phyloP scores from a whole-genome alignment of 495 filamentous ascomycete species.

The Trichoderma erinaceum region DNA sequence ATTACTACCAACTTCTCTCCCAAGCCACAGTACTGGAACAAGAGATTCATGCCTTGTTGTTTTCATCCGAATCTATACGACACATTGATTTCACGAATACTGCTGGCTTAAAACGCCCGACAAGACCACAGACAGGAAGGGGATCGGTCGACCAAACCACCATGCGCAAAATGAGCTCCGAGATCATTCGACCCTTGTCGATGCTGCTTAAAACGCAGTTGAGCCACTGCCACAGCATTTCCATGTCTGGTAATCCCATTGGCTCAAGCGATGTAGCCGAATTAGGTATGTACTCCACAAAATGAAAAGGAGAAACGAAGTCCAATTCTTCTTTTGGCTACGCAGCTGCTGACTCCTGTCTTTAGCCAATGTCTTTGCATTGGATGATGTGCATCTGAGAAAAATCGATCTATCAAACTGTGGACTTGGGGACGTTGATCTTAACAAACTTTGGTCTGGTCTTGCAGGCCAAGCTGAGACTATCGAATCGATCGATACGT shows the following conservation, averaged over 20 bases:
- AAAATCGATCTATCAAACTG: conserved; percentile 80
- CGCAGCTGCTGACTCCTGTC: conserved; percentile 54
- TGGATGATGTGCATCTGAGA: conserved; percentile 53
- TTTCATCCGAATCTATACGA: conserved; percentile 38
- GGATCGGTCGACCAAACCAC: not conserved
- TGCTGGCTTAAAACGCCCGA: conserved; percentile 15
- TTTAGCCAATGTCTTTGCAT: conserved; percentile 21
- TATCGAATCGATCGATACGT: conserved; percentile 70
- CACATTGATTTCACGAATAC: conserved; percentile 40
- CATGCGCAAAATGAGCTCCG: conserved; percentile 40
- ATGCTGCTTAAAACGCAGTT: conserved; percentile 65
- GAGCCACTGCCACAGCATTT: conserved; percentile 76
- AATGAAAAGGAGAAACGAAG: not conserved
- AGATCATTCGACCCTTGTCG: conserved; percentile 72
- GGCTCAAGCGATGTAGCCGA: conserved; percentile 71
- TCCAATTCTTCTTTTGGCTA: conserved; percentile 26
- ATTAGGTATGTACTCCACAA: conserved; percentile 28
- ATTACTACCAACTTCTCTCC: conserved; percentile 33
- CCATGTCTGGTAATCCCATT: conserved; percentile 75
- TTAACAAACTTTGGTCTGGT: conserved; percentile 52
- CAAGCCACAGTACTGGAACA: conserved; percentile 38
- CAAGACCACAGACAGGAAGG: not conserved
- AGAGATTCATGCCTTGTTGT: conserved; percentile 43
- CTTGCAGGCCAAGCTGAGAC: conserved; percentile 61
- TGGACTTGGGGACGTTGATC: conserved; percentile 55